Evolutionary conservation across 768 basidiomycete genomes (phyloP), one percentile per base, ranked within the genome.

Genomic region (Amanita fuliginea): DNA sequence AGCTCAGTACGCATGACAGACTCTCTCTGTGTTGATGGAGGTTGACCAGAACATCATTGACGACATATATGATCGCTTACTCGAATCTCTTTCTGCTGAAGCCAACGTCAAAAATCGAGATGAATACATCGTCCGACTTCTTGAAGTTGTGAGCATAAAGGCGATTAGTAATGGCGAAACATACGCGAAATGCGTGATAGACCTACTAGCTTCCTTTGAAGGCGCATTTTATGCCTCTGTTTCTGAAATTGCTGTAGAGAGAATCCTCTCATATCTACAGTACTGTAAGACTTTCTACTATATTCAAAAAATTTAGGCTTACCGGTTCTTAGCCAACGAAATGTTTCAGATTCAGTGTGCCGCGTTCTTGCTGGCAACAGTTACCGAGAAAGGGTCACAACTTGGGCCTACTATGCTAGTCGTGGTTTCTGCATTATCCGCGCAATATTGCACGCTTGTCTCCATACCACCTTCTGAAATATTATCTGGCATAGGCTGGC

Each of bases 391-490:
- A 0, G 64, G 67, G 14, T 53, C 56, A 21, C 56, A 57, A 13
- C 53, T 70, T 10, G 75, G 77, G 11, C 75, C 83, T 9, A 87
- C 84, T 0, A 58, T 78, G 32, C 72, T 83, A 59, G 75, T 86
- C 16, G 72, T 90, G n/a, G 57, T 74, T n/a, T 69, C 79, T 7
- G 88, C 88, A 2, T 62, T 86, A 35, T 70, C 77, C n/a, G 74
- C 73, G 51, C 84, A 87, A 60, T 76, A 78, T 54, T 73, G 73
- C 45, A 70, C 72, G 18, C 66, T 65, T 42, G 58, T 77, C 40
- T 65, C 80, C n/a, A 61, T 77, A 32, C 58, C 77, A 6, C 77
- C 82, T 1, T 42, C 56, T 40, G 68, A 71, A 28, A 59, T 81
- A 42, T 64, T 86, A 35, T 61, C 64, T 35, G 69, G 76, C 36